Base-by-base conservation (phyloP, 257 asterid genomes). In the Solanum piurae region DNA sequence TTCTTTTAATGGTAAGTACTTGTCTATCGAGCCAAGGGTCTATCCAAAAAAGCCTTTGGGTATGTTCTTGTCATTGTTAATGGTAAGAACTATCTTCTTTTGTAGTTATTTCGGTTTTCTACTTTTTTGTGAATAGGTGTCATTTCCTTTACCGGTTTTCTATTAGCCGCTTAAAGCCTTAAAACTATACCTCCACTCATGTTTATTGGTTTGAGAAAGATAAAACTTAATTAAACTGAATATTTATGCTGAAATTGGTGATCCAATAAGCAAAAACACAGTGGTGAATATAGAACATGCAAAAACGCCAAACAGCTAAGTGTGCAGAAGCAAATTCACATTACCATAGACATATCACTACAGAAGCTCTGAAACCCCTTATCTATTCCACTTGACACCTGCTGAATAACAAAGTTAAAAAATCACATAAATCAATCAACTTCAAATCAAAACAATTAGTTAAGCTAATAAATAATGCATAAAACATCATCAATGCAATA, bases 331-430 rank as follows among this genome's bases (percentile, higher is more conserved):
- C 64, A 73, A 68, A 9, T 42, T 72, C 25, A 71, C 23, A 76
- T 84, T 94, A 94, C 98, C 95, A 74, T 88, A 88, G 93, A 89
- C 88, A 95, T 88, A 62, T 95, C 95, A 80, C 95, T 91, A 90
- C 95, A 93, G 87, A 95, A 94, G 83, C 89, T 93, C 74, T 91
- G 89, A 80, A 94, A 94, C 10, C 90, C 91, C 49, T 91, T 68
- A 91, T 92, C 94, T 72, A 93, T 86, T 71, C 90, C 95, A 83
- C 84, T 85, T 7, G 93, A 31, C 13, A 38, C 96, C 98, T 92
- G 94, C 29, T 73, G 89, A 52, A 74, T 29, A 68, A 29, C 36
- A 74, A 66, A 10, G 9, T 29, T 25, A 5, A 49, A 44, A 44
- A 91, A 79, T 79, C 33, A 55, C 44, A 89, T 29, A 38, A 87